Evolutionary conservation across 805 yeast genomes (phyloP).

Genomic region (Nakazawaea ambrosiae): DNA sequence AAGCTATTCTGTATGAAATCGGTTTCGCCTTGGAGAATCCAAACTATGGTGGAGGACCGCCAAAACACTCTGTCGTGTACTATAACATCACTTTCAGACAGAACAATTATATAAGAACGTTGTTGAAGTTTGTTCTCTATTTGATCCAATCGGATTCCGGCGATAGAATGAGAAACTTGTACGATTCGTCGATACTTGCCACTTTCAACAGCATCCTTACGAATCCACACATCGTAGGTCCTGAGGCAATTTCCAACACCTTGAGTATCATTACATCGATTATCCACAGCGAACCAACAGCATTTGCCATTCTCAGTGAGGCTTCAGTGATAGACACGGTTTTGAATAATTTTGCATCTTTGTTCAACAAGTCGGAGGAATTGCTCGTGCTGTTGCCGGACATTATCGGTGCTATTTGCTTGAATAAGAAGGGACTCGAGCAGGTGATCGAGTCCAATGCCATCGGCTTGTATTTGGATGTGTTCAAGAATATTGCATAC

Average conservation of each 20-base stretch:
- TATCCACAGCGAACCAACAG: conserved; percentile 87
- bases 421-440: conserved; percentile 65
- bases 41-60: conserved; percentile 49
- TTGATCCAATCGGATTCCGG: conserved; percentile 71
- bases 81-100: conserved; percentile 54
- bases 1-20: conserved; percentile 56
- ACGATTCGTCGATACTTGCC: conserved; percentile 72
- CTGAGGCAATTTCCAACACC: conserved; percentile 50
- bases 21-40: conserved; percentile 57
- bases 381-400: conserved; percentile 61
- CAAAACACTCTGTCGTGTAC: conserved; percentile 40
- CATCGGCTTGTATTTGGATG: conserved; percentile 37
- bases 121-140: conserved; percentile 57
- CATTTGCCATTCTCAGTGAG: conserved; percentile 73
- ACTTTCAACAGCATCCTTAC: conserved; percentile 52
- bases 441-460: conserved; percentile 38
- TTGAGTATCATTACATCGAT: conserved; percentile 61
- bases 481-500: conserved; percentile 40
- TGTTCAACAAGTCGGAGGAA: conserved; percentile 53
- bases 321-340: conserved; percentile 65
- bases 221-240: conserved; percentile 60
- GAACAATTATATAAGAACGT: conserved; percentile 47
- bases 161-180: conserved; percentile 75
- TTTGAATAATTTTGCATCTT: conserved; percentile 45
- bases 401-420: conserved; percentile 73